These are phyloP conservation scores for Microbotryomycetes sp. DNA, from an alignment of 1,284 basidiomycete genomes.

Conservation along the genomic window DNA sequence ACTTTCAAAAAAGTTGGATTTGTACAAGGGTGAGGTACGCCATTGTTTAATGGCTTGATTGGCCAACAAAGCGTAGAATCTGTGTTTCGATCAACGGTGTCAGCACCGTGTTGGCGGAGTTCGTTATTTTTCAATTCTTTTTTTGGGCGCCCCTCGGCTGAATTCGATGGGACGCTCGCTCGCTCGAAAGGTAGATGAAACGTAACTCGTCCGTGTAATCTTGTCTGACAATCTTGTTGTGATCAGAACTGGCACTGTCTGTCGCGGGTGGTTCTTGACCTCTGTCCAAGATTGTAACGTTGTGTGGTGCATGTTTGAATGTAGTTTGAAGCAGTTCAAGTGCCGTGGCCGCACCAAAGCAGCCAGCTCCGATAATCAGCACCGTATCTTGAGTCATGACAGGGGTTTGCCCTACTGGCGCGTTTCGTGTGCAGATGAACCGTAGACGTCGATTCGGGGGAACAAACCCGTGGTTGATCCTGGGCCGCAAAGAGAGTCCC, in stretches of 20 bases:
- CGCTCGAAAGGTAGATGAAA: no score
- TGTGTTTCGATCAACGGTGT: not conserved
- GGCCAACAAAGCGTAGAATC: constrained; percentile 20
- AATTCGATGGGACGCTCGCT: no score
- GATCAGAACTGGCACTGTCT: constrained; percentile 24
- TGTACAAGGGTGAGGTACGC: constrained; percentile 8
- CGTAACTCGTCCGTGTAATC: constrained; percentile 27
- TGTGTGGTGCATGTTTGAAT: constrained; percentile 1
- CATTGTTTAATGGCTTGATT: constrained; percentile 15
- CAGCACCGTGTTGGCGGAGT: no score
- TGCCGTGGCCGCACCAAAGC: constrained; percentile 20
- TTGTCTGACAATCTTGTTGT: constrained; percentile 31
- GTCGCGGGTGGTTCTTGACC: constrained; percentile 7
- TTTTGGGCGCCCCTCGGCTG: no score
- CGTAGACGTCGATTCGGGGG: not conserved
- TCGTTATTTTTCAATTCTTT: no score
- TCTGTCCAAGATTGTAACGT: constrained; percentile 28
- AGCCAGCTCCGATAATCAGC: constrained; percentile 24
- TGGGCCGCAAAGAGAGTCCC: not conserved
- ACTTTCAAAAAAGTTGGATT: constrained; percentile 4
- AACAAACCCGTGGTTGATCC: not conserved
- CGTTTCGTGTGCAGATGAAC: no score
- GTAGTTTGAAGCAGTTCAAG: constrained; percentile 16
- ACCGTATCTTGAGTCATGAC: no score
- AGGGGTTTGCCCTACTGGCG: no score